A percentile compares a stretch with the other conserved stretches of the same genome.
Conservation (phyloP, 306 rosid species). For the Pyrus betulifolia region DNA sequence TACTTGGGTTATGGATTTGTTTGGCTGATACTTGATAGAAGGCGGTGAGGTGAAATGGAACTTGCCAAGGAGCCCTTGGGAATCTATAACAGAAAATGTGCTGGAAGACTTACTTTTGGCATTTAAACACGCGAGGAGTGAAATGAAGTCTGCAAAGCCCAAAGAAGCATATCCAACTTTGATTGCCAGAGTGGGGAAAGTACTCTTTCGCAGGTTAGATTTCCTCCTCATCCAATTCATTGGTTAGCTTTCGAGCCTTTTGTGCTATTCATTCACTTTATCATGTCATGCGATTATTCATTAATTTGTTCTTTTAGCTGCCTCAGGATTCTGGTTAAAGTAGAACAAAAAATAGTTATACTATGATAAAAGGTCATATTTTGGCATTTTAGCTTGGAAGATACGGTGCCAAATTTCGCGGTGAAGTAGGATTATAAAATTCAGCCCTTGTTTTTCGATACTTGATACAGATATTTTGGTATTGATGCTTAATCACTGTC, state of each 20-base stretch:
- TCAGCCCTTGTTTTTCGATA: background rate
- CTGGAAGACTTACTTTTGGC: slow-evolving; percentile 23
- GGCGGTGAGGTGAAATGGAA: background rate
- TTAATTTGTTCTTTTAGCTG: background rate
- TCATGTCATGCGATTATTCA: background rate
- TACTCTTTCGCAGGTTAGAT: slow-evolving; percentile 34
- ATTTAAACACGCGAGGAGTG: slow-evolving; percentile 16
- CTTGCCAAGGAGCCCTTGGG: slow-evolving; percentile 17
- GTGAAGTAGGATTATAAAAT: background rate
- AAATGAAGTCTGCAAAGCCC: background rate
- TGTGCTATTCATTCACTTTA: background rate
- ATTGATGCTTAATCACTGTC: too few relatives aligned
- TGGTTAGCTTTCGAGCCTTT: background rate
- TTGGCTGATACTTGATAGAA: background rate
- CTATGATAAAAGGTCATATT: background rate
- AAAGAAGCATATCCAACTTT: slow-evolving; percentile 14
- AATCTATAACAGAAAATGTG: slow-evolving; percentile 19
- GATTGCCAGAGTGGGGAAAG: slow-evolving; percentile 39
- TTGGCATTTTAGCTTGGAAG: background rate
- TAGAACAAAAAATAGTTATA: background rate
- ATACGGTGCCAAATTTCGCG: background rate
- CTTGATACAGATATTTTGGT: too few relatives aligned
- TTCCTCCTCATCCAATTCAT: background rate
- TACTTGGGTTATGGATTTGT: background rate
- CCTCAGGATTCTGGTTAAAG: background rate